Percentiles rank a stretch among this genome's conserved stretches.
phyloP scores from a whole-genome alignment of 306 rosid genomes.

The Dryas octopetala region DNA sequence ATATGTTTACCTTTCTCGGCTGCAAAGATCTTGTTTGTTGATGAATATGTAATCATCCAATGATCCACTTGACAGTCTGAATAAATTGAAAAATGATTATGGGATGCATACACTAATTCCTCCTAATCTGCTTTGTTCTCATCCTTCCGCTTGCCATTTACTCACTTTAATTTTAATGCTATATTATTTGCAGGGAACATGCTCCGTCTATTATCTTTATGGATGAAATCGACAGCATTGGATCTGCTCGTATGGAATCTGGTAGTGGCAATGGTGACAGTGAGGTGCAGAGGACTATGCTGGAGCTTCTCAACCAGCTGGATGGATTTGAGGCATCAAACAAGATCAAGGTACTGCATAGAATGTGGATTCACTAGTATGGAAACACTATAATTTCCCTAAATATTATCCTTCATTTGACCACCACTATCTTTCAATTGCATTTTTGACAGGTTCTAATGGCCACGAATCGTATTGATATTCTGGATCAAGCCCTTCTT shows the following conservation, averaged over 20 bases:
- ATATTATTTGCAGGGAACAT: slow-evolving; percentile 69
- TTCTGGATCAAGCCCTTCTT: slow-evolving; percentile 95
- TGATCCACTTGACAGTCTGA: not conserved
- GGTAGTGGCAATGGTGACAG: slow-evolving; percentile 99
- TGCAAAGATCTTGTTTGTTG: not conserved
- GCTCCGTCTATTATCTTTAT: slow-evolving; percentile 98
- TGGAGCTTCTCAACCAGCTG: slow-evolving; percentile 97
- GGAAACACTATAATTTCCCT: not conserved
- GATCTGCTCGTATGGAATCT: slow-evolving; percentile 99
- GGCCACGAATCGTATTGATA: slow-evolving; percentile 99
- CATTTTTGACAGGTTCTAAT: slow-evolving; percentile 70
- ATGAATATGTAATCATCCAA: not conserved
- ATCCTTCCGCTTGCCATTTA: not conserved
- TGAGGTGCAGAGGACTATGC: slow-evolving; percentile 98
- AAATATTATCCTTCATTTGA: not conserved
- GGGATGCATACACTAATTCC: not conserved
- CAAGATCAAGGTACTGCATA: slow-evolving; percentile 77
- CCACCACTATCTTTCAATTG: not conserved
- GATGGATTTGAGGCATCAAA: slow-evolving; percentile 99
- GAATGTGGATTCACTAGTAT: not conserved
- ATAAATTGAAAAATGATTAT: not conserved
- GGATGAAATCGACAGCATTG: slow-evolving; percentile 99
- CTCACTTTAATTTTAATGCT: slow-evolving; percentile 6
- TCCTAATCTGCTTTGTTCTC: not conserved
- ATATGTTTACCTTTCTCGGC: not conserved